A percentile compares a stretch with the other conserved stretches of the same genome.
Evolutionary conservation across 257 asterid species (phyloP).

Genomic region (Plantago elongata): DNA sequence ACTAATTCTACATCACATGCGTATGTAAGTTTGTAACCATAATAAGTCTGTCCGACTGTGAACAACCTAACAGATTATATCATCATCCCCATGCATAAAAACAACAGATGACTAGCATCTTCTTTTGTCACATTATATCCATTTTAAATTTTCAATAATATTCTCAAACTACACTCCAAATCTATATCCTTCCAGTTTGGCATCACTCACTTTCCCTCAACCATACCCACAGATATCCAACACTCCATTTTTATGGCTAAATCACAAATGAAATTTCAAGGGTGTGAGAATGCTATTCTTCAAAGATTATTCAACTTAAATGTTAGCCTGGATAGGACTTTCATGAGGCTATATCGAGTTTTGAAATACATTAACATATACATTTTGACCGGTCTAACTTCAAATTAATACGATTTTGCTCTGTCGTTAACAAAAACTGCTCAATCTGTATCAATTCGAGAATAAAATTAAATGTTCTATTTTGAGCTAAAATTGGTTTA

Average conservation of each 20-base stretch:
- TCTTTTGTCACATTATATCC: slow-evolving; percentile 32
- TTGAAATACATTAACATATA: no score
- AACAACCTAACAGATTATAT: slow-evolving; percentile 1
- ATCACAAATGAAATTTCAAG: no score
- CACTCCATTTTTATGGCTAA: background rate
- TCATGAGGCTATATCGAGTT: no score
- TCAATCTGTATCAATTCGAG: no score
- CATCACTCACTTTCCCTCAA: slow-evolving; percentile 14
- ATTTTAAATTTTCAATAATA: background rate
- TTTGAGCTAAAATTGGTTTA: no score
- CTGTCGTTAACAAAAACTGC: no score
- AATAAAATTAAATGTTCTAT: no score
- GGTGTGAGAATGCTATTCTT: no score
- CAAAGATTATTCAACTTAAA: no score
- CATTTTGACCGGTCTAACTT: no score
- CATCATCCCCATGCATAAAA: slow-evolving; percentile 23
- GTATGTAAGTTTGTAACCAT: slow-evolving; percentile 14
- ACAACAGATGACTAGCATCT: slow-evolving; percentile 28
- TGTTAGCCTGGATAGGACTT: no score
- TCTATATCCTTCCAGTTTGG: slow-evolving; percentile 24
- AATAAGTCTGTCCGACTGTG: background rate
- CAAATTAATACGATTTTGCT: no score
- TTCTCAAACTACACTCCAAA: slow-evolving; percentile 28
- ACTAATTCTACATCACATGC: slow-evolving; percentile 21
- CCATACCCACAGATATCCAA: background rate